These are phyloP conservation scores for Uronychia setigera DNA, from an alignment of 73 alveolate genomes.

Conservation along the genomic window DNA sequence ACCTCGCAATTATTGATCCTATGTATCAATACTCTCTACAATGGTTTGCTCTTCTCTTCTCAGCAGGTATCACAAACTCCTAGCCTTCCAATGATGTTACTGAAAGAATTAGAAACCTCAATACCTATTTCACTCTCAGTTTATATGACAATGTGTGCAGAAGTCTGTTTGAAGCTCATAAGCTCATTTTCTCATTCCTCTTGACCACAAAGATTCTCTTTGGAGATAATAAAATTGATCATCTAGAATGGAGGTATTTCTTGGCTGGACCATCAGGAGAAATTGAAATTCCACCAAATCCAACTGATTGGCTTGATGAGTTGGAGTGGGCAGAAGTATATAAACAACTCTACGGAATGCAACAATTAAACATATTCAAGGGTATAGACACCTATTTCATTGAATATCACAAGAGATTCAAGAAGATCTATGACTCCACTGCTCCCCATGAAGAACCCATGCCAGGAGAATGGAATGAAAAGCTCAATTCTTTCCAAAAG, in stretches of 20 bases:
- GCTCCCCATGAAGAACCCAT: constrained; percentile 89
- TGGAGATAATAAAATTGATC: constrained; percentile 79
- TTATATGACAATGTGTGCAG: constrained; percentile 83
- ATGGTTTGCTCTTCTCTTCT: constrained; percentile 93
- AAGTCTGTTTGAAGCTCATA: constrained; percentile 98
- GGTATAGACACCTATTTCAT: constrained; percentile 94
- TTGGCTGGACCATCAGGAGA: constrained; percentile 96
- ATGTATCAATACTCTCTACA: constrained; percentile 96
- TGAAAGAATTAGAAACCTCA: constrained; percentile 87
- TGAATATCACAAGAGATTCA: constrained; percentile 82
- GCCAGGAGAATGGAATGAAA: constrained; percentile 92
- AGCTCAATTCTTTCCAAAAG: constrained; percentile 90
- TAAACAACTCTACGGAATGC: constrained; percentile 90
- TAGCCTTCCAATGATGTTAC: constrained; percentile 82
- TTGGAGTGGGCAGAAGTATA: constrained; percentile 93
- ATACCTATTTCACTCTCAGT: constrained; percentile 74
- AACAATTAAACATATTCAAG: constrained; percentile 82
- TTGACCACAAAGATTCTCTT: constrained; percentile 91
- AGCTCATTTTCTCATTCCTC: constrained; percentile 96
- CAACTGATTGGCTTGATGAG: constrained; percentile 96
- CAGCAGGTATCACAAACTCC: constrained; percentile 85
- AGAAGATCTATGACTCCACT: constrained; percentile 90
- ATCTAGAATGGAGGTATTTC: constrained; percentile 82
- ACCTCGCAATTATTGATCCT: constrained; percentile 89
- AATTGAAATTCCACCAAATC: constrained; percentile 90